Conservation (phyloP, 2,329 filamentous ascomycete genomes). For the Cladorrhinum sp. region DNA sequence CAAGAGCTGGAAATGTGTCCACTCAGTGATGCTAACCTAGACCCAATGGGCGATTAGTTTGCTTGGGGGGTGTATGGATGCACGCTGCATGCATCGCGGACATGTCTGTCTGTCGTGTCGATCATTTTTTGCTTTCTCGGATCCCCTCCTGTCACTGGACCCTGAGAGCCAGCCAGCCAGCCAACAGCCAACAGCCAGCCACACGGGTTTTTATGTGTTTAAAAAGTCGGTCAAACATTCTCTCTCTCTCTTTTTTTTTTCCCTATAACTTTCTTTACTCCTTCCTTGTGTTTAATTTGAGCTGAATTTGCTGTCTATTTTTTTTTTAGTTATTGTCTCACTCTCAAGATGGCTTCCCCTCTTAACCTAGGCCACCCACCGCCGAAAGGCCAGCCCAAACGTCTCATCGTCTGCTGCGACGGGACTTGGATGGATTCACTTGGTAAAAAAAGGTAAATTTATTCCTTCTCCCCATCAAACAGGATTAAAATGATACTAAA, state of each 20-base stretch:
- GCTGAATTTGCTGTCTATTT: not conserved
- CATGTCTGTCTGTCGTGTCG: not conserved
- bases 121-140: not conserved
- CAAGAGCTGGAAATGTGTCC: not conserved
- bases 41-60: not conserved
- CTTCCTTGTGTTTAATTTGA: not conserved
- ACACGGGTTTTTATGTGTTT: not conserved
- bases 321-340: not conserved
- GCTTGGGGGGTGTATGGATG: too few species aligned
- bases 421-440: constrained; percentile 36
- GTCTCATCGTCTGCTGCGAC: constrained; percentile 34
- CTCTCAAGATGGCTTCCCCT: constrained; percentile 13
- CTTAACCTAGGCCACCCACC: constrained; percentile 2
- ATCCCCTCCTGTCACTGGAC: too few species aligned
- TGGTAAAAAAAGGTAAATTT: constrained; percentile 27
- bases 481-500: not conserved
- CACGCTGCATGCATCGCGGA: not conserved
- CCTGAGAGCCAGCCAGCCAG: too few species aligned
- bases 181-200: too few species aligned
- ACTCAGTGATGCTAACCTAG: not conserved
- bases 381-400: constrained; percentile 22
- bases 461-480: not conserved
- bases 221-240: not conserved
- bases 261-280: not conserved
- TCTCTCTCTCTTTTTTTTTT: not conserved